Evolutionary conservation across 75 land plant genomes (phyloP), one percentile per base, ranked within the genome.

Genomic region (Adiantum capillusveneris): DNA sequence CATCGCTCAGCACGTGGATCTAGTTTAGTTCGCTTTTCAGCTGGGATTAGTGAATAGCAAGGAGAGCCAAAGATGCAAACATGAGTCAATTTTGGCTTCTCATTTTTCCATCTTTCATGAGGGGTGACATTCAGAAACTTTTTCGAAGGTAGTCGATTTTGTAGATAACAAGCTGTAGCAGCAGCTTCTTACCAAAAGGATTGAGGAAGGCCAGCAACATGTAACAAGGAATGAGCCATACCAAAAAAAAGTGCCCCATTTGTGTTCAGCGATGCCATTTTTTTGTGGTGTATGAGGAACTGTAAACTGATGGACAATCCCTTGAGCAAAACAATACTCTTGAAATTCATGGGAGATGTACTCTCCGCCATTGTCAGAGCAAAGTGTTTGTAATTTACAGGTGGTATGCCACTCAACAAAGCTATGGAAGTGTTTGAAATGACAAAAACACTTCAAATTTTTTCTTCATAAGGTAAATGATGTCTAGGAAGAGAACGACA

Each of bases 181-280:
- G 24, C 25, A 2, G 57, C 57, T 24, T 55, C 57, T 46, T 46
- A 2, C 37, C 37, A 34, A n/a, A n/a, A n/a, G n/a, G n/a, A n/a
- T 34, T 3, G 37, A 34, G 37, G 37, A 9, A 80, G 59, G 60
- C 71, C 55, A 25, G 50, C 68, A 3, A 21, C 48, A 55, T 53
- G 60, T 14, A 75, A 48, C 41, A 71, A 31, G 29, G 62, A 59
- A 25, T 60, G 24, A 49, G 62, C 46, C 1, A 41, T 55, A 21
- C 71, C 67, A 1, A 50, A 31, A 0, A 75, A 39, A 51, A 5
- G 63, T 57, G 14, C 62, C 34, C 34, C 71, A 69, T 57, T 68
- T 75, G 6, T 71, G 46, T 56, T 77, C 64, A 12, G 68, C 64
- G 3, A 34, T 34, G 9, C 9, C 37, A 34, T 34, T 34, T 34